Percentiles rank a stretch among this genome's conserved stretches.
phyloP scores from a whole-genome alignment of 2,329 filamentous ascomycete genomes.

The Ophidiomyces ophidiicola region DNA sequence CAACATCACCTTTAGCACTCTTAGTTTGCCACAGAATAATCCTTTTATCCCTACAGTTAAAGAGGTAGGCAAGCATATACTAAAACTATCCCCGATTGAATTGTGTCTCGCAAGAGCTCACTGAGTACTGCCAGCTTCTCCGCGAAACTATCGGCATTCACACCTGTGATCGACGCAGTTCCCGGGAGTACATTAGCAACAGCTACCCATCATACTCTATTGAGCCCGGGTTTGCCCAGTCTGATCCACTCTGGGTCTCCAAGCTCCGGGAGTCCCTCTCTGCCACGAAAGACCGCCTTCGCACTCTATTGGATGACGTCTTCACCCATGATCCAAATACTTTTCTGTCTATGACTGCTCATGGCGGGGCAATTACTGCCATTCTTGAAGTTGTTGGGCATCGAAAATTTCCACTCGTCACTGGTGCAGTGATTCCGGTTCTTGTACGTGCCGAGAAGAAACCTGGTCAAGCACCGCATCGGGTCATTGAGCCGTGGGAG shows the following conservation, averaged over 20 bases:
- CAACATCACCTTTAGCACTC: constrained; percentile 39
- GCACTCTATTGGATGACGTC: constrained; percentile 42
- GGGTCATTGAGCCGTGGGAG: background rate
- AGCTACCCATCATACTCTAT: constrained; percentile 42
- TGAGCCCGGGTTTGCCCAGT: constrained; percentile 43
- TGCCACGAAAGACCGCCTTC: constrained; percentile 38
- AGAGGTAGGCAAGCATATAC: constrained; percentile 39
- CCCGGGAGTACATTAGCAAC: constrained; percentile 36
- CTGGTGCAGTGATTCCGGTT: constrained; percentile 42
- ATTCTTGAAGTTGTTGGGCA: constrained; percentile 39
- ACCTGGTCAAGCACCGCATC: constrained; percentile 6
- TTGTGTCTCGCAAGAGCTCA: background rate
- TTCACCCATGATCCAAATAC: constrained; percentile 38
- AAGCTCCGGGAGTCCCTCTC: constrained; percentile 38
- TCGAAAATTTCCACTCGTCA: constrained; percentile 36
- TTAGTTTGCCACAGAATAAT: constrained; percentile 34
- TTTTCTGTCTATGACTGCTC: constrained; percentile 45
- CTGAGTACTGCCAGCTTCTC: constrained; percentile 31
- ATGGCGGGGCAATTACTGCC: constrained; percentile 48
- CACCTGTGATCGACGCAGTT: constrained; percentile 48
- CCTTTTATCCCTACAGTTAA: constrained; percentile 46
- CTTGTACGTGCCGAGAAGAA: constrained; percentile 35
- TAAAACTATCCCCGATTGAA: too few species aligned
- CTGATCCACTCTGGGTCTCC: constrained; percentile 43
- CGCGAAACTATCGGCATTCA: constrained; percentile 49